phyloP scores from a whole-genome alignment of 2,329 filamentous ascomycete genomes.

The Paecilomyces sp. region DNA sequence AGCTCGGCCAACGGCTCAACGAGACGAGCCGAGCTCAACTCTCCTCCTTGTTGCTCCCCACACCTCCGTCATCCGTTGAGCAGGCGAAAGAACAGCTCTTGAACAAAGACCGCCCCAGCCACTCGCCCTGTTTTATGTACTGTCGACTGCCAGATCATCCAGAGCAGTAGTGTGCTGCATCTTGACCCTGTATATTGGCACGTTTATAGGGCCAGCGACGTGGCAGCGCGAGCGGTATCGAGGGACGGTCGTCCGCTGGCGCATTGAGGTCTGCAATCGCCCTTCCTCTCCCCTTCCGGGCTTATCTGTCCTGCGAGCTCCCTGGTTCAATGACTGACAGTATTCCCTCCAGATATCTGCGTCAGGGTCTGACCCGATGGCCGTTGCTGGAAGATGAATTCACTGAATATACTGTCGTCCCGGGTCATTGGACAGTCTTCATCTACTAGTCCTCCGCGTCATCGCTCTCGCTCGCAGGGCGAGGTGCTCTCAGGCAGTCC shows the following conservation, averaged over 20 bases:
- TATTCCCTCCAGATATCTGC: slow-evolving; percentile 22
- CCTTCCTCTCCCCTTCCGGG: not conserved
- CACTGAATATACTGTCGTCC: slow-evolving; percentile 85
- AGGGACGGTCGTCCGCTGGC: slow-evolving; percentile 29
- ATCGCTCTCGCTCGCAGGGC: slow-evolving; percentile 48
- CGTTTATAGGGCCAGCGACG: not conserved
- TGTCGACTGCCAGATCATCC: not conserved
- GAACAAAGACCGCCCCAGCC: not conserved
- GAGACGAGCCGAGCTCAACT: slow-evolving; percentile 1
- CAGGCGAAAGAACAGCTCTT: not conserved
- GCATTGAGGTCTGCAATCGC: slow-evolving; percentile 29
- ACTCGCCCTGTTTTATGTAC: not conserved
- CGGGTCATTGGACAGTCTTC: slow-evolving; percentile 62
- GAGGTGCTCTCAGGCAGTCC: slow-evolving; percentile 30
- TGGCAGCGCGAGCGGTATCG: slow-evolving; percentile 16
- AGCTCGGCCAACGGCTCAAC: not conserved
- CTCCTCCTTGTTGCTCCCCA: slow-evolving; percentile 5
- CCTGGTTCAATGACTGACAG: not conserved
- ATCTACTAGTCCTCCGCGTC: slow-evolving; percentile 39
- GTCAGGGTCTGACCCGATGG: slow-evolving; percentile 38
- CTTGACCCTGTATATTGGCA: not conserved
- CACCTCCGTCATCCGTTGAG: slow-evolving; percentile 9
- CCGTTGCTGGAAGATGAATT: slow-evolving; percentile 73
- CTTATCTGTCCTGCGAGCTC: slow-evolving; percentile 1
- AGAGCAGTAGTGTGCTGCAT: not conserved